phyloP scores from a whole-genome alignment of 108 stramenopile species.

The Stephanodiscus triporus region DNA sequence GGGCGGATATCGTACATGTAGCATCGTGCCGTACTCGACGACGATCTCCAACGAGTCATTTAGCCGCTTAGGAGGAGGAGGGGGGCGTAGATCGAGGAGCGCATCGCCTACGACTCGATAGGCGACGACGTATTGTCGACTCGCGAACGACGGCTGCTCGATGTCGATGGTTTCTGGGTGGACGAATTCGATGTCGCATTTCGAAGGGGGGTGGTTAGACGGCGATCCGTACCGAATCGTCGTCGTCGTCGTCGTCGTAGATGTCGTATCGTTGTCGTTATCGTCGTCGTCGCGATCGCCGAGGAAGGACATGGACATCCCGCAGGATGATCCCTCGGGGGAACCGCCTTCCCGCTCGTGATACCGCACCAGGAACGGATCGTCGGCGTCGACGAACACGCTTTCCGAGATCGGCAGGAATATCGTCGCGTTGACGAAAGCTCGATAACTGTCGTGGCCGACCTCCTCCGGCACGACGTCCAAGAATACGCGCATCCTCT shows the following conservation, averaged over 20 bases:
- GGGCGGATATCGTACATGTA: constrained; percentile 49
- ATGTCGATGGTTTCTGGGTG: constrained; percentile 49
- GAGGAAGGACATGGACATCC: constrained; percentile 8
- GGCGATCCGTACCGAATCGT: neutral
- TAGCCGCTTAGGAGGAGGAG: neutral
- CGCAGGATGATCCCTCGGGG: constrained; percentile 20
- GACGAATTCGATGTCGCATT: constrained; percentile 34
- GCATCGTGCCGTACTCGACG: constrained; percentile 37
- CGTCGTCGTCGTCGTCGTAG: neutral
- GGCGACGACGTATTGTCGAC: constrained; percentile 53
- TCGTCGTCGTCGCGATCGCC: neutral
- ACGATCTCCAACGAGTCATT: constrained; percentile 11
- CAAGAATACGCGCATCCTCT: constrained; percentile 20
- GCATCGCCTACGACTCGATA: constrained; percentile 16
- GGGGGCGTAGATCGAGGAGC: neutral
- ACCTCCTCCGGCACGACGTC: neutral
- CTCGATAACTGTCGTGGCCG: constrained; percentile 11
- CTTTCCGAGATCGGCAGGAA: constrained; percentile 42
- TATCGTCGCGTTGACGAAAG: constrained; percentile 32
- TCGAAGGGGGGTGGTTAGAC: neutral
- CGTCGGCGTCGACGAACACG: constrained; percentile 55
- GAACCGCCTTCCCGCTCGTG: neutral
- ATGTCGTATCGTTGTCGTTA: neutral
- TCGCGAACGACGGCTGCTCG: constrained; percentile 61
- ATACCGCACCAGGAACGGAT: constrained; percentile 46